phyloP scores from a whole-genome alignment of 164 flowering plant species.

The Sextonia rubra region DNA sequence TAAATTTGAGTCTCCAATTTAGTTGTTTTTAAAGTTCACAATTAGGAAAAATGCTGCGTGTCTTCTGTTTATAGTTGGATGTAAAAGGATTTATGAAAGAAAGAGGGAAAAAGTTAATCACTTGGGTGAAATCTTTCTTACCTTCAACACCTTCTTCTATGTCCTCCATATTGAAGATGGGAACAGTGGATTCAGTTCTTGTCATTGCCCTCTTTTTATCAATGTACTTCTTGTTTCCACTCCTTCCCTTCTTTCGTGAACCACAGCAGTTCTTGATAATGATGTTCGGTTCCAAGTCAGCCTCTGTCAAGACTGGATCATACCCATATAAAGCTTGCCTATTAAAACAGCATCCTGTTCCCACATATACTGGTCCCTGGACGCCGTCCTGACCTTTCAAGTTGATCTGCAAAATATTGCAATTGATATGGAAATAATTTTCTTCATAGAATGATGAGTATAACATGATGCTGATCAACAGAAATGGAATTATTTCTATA shows the following conservation, averaged over 20 bases:
- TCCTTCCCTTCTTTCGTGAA: slow-evolving; percentile 72
- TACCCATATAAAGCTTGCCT: slow-evolving; percentile 97
- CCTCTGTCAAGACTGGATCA: slow-evolving; percentile 90
- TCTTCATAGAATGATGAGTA: too few species aligned
- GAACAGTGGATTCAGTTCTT: slow-evolving; percentile 80
- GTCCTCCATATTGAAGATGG: slow-evolving; percentile 91
- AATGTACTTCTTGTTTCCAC: slow-evolving; percentile 57
- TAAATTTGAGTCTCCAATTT: too few species aligned
- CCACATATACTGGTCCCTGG: slow-evolving; percentile 98
- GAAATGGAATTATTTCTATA: too few species aligned
- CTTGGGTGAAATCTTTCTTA: slow-evolving; percentile 6
- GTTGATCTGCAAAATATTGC: slow-evolving; percentile 58
- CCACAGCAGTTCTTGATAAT: slow-evolving; percentile 90
- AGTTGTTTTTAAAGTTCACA: too few species aligned
- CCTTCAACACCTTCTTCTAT: slow-evolving; percentile 97
- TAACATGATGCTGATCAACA: too few species aligned
- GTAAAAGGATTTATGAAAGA: too few species aligned
- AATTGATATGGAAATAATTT: too few species aligned
- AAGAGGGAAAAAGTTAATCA: too few species aligned
- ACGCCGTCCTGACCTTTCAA: slow-evolving; percentile 96
- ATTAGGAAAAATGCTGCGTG: too few species aligned
- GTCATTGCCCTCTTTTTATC: slow-evolving; percentile 66
- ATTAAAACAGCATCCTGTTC: slow-evolving; percentile 97
- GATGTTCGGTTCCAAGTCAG: slow-evolving; percentile 89
- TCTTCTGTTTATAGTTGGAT: too few species aligned